Base-by-base conservation (phyloP, 768 basidiomycete genomes). In the Antrodiella citrinella region DNA sequence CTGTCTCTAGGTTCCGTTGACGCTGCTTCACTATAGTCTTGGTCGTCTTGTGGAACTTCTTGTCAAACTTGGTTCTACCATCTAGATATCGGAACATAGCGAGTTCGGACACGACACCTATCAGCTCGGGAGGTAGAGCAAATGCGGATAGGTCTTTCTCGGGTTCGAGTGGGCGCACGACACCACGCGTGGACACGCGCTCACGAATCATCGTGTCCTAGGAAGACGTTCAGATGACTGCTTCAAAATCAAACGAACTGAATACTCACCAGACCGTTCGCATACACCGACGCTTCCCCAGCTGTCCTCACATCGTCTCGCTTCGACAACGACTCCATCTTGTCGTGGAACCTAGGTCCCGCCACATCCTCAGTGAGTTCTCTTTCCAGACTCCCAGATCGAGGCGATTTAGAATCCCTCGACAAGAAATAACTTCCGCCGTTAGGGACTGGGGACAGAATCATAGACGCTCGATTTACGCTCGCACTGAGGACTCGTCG, bases 121-220 rank as follows among this genome's bases (percentile, higher is more conserved):
- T 72, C 42, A 78, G 69, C 38, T 85, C 80, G 0, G 69, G 60
- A 0, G 87, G 78, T 13, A 94, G 66, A 24, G 72, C 72, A 50
- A 94, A 72, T 3, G 82, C 88, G 12, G 69, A 67, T 0, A 97
- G 70, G 45, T 87, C 80, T 12, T 65, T 60, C 56, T 82, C 79
- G 0, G 83, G 69, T 56, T 97, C 94, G 26, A 99, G 69, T 0
- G 86, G 74, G 15, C 93, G 80, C n/a, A 91, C 71, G n/a, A 83
- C 65, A 4, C 96, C 96, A 9, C 75, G 76, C 1, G 82, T 87
- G 1, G 86, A 84, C 22, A 98, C 81, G 18, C 96, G 78, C 66
- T 98, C 95, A 26, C 95, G 80, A 49, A 98, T 89, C 83, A 98
- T 96, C 30, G 74, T 70, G 46, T 76, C 76, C 51, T 57, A 45